Evolutionary conservation across 352 stramenopile species (phyloP).

Genomic region (Peronospora belbahrii): DNA sequence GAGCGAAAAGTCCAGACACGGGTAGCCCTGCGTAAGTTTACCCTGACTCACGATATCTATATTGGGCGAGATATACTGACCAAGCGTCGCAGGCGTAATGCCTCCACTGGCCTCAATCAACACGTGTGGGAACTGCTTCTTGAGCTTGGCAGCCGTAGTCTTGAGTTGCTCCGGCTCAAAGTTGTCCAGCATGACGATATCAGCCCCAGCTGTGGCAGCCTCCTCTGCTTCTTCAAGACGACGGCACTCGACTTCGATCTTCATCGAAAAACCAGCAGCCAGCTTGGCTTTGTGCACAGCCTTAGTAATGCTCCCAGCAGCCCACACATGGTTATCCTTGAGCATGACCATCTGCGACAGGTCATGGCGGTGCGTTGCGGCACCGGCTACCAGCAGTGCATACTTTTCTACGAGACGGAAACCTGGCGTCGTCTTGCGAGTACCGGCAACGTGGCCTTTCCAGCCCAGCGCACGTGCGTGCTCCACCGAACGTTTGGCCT

Average conservation of each 20-base stretch:
- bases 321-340: conserved; percentile 99
- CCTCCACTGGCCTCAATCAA: conserved; percentile 96
- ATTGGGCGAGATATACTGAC: conserved; percentile 88
- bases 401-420: conserved; percentile 99
- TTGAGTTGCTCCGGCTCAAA: conserved; percentile 91
- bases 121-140: conserved; percentile 91
- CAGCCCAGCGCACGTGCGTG: conserved; percentile 67
- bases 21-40: conserved; percentile 95
- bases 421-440: conserved; percentile 97
- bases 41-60: conserved; percentile 97
- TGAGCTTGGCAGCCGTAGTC: conserved; percentile 86
- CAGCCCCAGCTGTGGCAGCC: conserved; percentile 68
- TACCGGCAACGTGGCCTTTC: conserved; percentile 93
- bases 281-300: conserved; percentile 89
- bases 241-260: conserved; percentile 98
- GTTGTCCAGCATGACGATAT: conserved; percentile 99
- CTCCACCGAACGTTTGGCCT: conserved; percentile 57
- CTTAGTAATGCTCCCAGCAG: conserved; percentile 90
- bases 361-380: conserved; percentile 92
- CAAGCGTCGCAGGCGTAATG: conserved; percentile 93
- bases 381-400: conserved; percentile 93
- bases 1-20: conserved; percentile 95
- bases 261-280: conserved; percentile 95
- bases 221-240: conserved; percentile 91
- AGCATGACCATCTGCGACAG: conserved; percentile 99